Evolutionary conservation across 306 rosid species (phyloP), one percentile per base, ranked within the genome.

Genomic region (Pueraria montana): DNA sequence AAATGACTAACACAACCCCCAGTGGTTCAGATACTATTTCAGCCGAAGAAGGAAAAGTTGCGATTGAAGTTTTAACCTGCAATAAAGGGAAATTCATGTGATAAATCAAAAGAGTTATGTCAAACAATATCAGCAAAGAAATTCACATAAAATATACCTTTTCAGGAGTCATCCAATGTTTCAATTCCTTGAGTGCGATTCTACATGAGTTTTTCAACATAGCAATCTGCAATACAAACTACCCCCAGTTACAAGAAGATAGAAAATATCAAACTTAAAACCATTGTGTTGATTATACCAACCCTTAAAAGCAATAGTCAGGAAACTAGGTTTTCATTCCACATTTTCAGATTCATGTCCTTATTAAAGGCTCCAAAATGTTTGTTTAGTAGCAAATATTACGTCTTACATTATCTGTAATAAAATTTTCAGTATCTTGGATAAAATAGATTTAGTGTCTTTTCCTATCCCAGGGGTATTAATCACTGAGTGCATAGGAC

Each of bases 1-100:
- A 92, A 80, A 96, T 96, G 78, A 92, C 67, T 50, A 96, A 75
- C 26, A 91, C 93, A 78, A 92, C 97, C 49, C 99, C 99, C 38
- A 96, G 78, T 23, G 99, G 99, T 84, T 96, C 99, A 48, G 98
- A 87, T 64, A 96, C 97, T 80, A 96, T 92, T 86, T 93, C 95
- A 67, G 98, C 99, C 42, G 99, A 92, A 21, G 99, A 91, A 77
- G 99, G 99, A 87, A 94, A 96, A 45, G 92, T 84, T 36, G 89
- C 42, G 4, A 96, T 8, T 59, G 98, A 88, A 66, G 95, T 92
- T 89, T 88, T 90, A 77, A 82, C 97, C 99, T 96, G 87, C 83
- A 88, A 71, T 78, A 49, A 26, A 77, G 43, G 61, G 23, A 79
- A 24, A 75, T 6, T 83, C 34, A 5, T 24, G 23, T 18, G 59